These are phyloP conservation scores for Kwoniella heveanensis DNA, from an alignment of 768 basidiomycete genomes.

Conservation along the genomic window DNA sequence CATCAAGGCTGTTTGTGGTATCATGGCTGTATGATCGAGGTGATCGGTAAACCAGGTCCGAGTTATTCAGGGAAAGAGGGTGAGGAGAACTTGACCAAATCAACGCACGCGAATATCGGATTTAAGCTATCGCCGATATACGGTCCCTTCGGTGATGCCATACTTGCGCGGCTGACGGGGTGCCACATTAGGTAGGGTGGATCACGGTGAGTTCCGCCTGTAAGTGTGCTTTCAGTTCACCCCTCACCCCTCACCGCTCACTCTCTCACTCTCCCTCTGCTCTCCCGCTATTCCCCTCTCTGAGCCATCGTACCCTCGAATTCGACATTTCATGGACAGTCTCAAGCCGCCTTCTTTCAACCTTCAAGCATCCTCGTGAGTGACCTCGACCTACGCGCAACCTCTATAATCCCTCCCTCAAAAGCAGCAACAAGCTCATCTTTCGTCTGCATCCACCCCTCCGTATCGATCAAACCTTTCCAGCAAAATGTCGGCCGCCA, in stretches of 20 bases:
- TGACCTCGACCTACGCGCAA: neutral
- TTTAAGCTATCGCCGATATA: constrained; percentile 13
- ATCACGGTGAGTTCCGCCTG: neutral
- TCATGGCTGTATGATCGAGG: too few species aligned
- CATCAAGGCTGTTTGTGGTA: too few species aligned
- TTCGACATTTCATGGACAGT: neutral
- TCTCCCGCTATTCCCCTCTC: neutral
- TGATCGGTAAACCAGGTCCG: neutral
- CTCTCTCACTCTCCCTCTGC: neutral
- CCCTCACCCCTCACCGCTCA: neutral
- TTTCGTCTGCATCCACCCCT: constrained; percentile 3
- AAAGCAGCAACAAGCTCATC: constrained; percentile 6
- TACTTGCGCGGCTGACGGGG: too few species aligned
- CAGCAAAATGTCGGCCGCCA: constrained; percentile 47
- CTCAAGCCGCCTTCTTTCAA: constrained; percentile 2
- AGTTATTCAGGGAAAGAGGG: neutral
- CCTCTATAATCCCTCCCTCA: neutral
- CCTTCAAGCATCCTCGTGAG: constrained; percentile 26
- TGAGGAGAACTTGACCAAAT: neutral
- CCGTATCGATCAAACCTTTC: constrained; percentile 5
- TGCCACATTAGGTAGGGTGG: neutral
- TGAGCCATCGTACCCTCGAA: neutral
- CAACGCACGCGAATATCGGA: neutral
- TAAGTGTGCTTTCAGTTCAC: neutral
- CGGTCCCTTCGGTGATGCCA: too few species aligned